Evolutionary conservation across 1,139 yeast genomes (phyloP).

Genomic region (Pichia terricola): DNA sequence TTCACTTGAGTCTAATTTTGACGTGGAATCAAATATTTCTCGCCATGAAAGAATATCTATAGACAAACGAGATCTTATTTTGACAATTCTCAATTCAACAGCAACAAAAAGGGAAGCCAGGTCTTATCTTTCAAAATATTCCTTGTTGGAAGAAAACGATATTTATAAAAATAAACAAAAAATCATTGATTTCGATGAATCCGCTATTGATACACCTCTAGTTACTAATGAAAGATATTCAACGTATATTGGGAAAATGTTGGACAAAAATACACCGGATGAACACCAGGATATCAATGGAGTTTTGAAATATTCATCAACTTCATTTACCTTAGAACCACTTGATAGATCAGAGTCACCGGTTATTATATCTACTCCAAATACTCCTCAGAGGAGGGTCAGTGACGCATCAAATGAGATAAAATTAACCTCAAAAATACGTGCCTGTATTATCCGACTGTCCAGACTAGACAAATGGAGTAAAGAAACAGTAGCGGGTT

Average conservation of each 20-base stretch:
- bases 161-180: slow-evolving; percentile 17
- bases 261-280: neutral
- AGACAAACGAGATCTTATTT: slow-evolving; percentile 43
- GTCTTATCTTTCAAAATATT: slow-evolving; percentile 53
- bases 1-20: too few relatives aligned
- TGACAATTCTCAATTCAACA: slow-evolving; percentile 61
- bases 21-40: neutral
- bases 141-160: slow-evolving; percentile 29
- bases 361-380: neutral
- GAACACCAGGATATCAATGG: slow-evolving; percentile 2
- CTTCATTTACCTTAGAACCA: too few relatives aligned
- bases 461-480: slow-evolving; percentile 27
- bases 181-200: slow-evolving; percentile 7
- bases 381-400: neutral
- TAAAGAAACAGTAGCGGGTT: slow-evolving; percentile 21
- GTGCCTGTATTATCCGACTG: slow-evolving; percentile 45
- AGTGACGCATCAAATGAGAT: slow-evolving; percentile 20
- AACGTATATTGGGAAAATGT: slow-evolving; percentile 10
- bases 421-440: slow-evolving; percentile 36
- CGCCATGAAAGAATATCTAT: neutral
- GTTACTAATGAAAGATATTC: slow-evolving; percentile 7
- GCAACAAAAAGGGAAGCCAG: slow-evolving; percentile 71
- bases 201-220: neutral
- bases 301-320: neutral
- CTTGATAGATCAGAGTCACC: neutral